Evolutionary conservation across 805 yeast species (phyloP).

Genomic region (Suhomyces sp.): DNA sequence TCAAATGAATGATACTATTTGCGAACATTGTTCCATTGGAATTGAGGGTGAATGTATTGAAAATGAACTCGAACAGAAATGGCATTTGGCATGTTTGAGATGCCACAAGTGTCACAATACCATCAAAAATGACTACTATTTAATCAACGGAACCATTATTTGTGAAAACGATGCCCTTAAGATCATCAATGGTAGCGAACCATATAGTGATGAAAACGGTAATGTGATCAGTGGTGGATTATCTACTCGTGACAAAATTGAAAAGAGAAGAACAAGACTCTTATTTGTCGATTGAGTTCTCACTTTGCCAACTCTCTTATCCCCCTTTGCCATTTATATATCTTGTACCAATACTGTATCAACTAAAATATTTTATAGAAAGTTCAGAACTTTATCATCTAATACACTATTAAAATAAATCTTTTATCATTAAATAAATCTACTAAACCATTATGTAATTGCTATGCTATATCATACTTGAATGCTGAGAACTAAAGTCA

Average conservation of each 20-base stretch:
- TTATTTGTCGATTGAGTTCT: constrained; percentile 27
- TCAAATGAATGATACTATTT: constrained; percentile 66
- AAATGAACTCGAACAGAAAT: constrained; percentile 64
- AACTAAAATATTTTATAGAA: not conserved
- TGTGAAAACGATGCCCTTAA: constrained; percentile 49
- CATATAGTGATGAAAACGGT: constrained; percentile 20
- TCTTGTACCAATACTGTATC: not conserved
- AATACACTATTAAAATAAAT: not conserved
- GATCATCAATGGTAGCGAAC: constrained; percentile 23
- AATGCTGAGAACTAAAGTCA: not conserved
- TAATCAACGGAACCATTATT: constrained; percentile 44
- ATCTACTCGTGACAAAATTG: constrained; percentile 32
- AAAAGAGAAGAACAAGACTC: constrained; percentile 43
- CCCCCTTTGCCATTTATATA: not conserved
- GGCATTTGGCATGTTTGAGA: constrained; percentile 70
- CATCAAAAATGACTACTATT: constrained; percentile 55
- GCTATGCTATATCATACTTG: not conserved
- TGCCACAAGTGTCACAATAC: constrained; percentile 58
- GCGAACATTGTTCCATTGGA: constrained; percentile 66
- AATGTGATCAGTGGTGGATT: constrained; percentile 19
- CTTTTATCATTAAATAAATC: not conserved
- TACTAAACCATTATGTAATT: not conserved
- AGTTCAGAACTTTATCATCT: not conserved
- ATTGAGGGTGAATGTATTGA: constrained; percentile 92
- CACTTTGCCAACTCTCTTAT: not conserved